A percentile compares a stretch with the other conserved stretches of the same genome.
Evolutionary conservation across 2,329 filamentous ascomycete species (phyloP).

Genomic region (Neofusicoccum parvum): DNA sequence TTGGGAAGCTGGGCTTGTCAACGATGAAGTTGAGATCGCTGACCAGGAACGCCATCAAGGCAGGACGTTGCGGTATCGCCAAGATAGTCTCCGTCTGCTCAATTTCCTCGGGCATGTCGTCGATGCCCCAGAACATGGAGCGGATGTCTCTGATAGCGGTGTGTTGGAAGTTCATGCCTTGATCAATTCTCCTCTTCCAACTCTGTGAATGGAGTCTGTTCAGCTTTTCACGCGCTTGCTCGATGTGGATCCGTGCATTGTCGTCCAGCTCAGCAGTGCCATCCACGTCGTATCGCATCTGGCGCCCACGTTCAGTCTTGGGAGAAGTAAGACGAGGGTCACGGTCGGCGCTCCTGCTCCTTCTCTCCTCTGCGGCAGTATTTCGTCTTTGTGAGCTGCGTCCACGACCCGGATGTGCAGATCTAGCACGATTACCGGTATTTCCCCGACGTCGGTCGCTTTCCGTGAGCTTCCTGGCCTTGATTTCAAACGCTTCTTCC

Average conservation of each 20-base stretch:
- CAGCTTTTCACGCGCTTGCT: slow-evolving; percentile 75
- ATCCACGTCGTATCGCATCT: slow-evolving; percentile 77
- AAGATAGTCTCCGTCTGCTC: slow-evolving; percentile 85
- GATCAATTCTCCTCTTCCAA: slow-evolving; percentile 90
- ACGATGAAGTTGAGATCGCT: slow-evolving; percentile 82
- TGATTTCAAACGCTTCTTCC: slow-evolving; percentile 86
- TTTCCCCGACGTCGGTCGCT: slow-evolving; percentile 53
- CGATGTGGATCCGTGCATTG: slow-evolving; percentile 69
- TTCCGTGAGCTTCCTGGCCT: slow-evolving; percentile 76
- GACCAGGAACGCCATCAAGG: slow-evolving; percentile 77
- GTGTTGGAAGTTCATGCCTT: slow-evolving; percentile 68
- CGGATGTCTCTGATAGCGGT: slow-evolving; percentile 78
- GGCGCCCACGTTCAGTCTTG: slow-evolving; percentile 40
- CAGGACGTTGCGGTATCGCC: slow-evolving; percentile 80
- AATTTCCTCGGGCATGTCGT: slow-evolving; percentile 76
- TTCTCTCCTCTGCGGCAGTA: slow-evolving; percentile 33
- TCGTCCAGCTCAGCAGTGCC: slow-evolving; percentile 72
- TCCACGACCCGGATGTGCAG: slow-evolving; percentile 50
- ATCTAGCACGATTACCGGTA: slow-evolving; percentile 56
- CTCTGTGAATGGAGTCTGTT: slow-evolving; percentile 82
- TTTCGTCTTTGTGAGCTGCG: slow-evolving; percentile 40
- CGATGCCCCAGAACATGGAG: slow-evolving; percentile 77
- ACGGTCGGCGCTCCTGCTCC: slow-evolving; percentile 43
- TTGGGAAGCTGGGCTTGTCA: slow-evolving; percentile 90
- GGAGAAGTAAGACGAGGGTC: neutral